Evolutionary conservation across 495 filamentous ascomycete species (phyloP).

Genomic region (Penicillium antarcticum): DNA sequence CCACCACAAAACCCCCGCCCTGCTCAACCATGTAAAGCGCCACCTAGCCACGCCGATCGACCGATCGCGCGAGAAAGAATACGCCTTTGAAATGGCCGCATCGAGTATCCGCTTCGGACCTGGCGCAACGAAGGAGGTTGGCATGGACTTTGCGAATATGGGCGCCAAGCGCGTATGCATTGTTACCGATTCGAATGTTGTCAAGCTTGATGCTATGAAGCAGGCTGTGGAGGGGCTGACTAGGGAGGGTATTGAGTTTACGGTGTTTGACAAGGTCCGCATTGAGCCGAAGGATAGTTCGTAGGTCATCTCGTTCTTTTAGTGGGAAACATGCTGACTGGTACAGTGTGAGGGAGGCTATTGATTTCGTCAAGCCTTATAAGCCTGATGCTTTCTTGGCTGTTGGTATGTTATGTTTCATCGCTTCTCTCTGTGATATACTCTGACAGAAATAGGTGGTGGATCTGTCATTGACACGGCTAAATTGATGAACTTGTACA

Average conservation of each 20-base stretch:
- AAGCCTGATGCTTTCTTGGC: conserved; percentile 85
- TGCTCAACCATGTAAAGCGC: conserved; percentile 55
- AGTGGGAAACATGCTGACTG: background rate
- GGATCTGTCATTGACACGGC: conserved; percentile 94
- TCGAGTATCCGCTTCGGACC: conserved; percentile 91
- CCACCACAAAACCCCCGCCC: conserved; percentile 49
- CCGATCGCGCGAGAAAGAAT: conserved; percentile 75
- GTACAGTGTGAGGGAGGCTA: conserved; percentile 75
- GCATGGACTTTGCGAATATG: conserved; percentile 96
- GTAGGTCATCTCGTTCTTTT: conserved; percentile 40
- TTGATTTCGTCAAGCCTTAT: conserved; percentile 76
- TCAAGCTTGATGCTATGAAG: conserved; percentile 78
- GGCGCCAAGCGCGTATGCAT: conserved; percentile 80
- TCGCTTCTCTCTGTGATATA: background rate
- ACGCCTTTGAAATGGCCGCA: conserved; percentile 97
- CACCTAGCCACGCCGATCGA: conserved; percentile 73
- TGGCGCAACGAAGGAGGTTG: conserved; percentile 93
- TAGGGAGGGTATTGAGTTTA: conserved; percentile 72
- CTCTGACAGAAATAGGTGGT: conserved; percentile 34
- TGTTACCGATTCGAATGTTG: conserved; percentile 81
- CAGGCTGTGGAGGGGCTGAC: conserved; percentile 75
- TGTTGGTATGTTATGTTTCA: conserved; percentile 67
- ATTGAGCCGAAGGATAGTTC: conserved; percentile 93
- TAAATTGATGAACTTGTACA: conserved; percentile 97
- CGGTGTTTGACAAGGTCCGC: conserved; percentile 71